These are phyloP conservation scores for Corchorus olitorius DNA, from an alignment of 345 rosid genomes.

Conservation along the genomic window DNA sequence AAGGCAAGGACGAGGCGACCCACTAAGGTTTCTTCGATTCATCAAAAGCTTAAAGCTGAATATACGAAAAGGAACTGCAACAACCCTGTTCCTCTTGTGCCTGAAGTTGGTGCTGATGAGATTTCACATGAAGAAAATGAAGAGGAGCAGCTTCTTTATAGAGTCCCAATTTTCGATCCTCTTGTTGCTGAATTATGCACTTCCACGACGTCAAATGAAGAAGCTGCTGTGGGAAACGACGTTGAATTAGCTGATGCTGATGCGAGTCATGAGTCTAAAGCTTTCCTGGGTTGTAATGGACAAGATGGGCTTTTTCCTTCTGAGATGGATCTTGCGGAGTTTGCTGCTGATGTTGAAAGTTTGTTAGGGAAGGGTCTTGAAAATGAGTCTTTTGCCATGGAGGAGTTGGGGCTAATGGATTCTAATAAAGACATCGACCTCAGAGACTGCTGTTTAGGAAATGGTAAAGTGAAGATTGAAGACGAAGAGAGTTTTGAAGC, in stretches of 20 bases:
- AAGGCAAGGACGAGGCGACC: constrained; percentile 86
- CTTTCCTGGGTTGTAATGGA: background rate
- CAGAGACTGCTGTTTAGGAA: constrained; percentile 17
- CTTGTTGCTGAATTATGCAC: constrained; percentile 50
- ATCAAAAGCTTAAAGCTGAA: constrained; percentile 3
- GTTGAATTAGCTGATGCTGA: background rate
- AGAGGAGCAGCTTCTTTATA: constrained; percentile 78
- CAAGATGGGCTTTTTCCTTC: constrained; percentile 62
- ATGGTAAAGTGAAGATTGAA: constrained; percentile 50
- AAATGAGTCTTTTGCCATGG: constrained; percentile 68
- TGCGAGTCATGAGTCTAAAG: constrained; percentile 26
- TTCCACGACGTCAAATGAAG: constrained; percentile 35
- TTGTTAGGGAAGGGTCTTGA: constrained; percentile 78
- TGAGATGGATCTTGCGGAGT: constrained; percentile 82
- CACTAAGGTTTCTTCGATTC: constrained; percentile 25
- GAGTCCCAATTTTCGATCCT: constrained; percentile 85
- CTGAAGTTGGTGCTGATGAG: constrained; percentile 74
- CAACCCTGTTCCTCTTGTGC: constrained; percentile 52
- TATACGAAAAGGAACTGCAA: constrained; percentile 14
- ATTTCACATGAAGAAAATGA: constrained; percentile 53
- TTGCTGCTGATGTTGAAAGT: constrained; percentile 86
- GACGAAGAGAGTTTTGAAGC: constrained; percentile 32
- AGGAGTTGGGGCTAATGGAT: constrained; percentile 59
- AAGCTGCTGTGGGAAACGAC: background rate
- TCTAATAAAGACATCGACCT: constrained; percentile 33